Percentiles rank a stretch among this genome's conserved stretches.
phyloP scores from a whole-genome alignment of 2,329 filamentous ascomycete genomes.

The Sclerotiophoma versabilis region DNA sequence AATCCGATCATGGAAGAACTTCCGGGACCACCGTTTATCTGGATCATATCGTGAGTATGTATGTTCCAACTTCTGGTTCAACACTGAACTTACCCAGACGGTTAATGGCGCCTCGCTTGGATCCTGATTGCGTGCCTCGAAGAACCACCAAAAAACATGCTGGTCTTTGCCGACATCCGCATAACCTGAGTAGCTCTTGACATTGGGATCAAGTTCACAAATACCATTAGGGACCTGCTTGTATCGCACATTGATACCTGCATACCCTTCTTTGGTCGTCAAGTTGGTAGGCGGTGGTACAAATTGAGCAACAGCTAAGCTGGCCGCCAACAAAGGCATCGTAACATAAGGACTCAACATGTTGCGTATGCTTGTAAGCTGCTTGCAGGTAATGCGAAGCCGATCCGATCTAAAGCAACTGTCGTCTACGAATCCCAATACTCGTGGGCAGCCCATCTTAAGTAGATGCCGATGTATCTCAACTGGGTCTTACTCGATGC shows the following conservation, averaged over 20 bases:
- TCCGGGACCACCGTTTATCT: slow-evolving; percentile 63
- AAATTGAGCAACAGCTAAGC: slow-evolving; percentile 49
- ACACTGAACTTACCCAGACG: slow-evolving; percentile 56
- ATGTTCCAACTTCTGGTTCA: too few relatives aligned
- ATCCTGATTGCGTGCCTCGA: slow-evolving; percentile 60
- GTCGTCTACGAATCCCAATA: too few relatives aligned
- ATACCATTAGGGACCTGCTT: slow-evolving; percentile 63
- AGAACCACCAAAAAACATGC: slow-evolving; percentile 65
- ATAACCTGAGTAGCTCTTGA: slow-evolving; percentile 65
- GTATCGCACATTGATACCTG: slow-evolving; percentile 63
- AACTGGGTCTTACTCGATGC: background rate
- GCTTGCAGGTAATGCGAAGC: background rate
- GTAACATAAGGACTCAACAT: slow-evolving; percentile 18
- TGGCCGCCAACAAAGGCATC: slow-evolving; percentile 28
- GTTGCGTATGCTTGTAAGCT: background rate
- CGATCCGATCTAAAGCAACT: background rate
- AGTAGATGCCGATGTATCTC: background rate
- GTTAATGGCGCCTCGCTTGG: slow-evolving; percentile 62
- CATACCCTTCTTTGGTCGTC: slow-evolving; percentile 53
- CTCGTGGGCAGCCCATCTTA: background rate
- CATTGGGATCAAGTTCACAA: slow-evolving; percentile 63
- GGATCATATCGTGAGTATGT: background rate
- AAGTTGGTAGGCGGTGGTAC: slow-evolving; percentile 55
- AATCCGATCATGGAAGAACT: slow-evolving; percentile 65
- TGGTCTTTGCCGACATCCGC: slow-evolving; percentile 60